Base-by-base conservation (phyloP, 2,329 filamentous ascomycete species). In the Paracoccidioides lutzii region DNA sequence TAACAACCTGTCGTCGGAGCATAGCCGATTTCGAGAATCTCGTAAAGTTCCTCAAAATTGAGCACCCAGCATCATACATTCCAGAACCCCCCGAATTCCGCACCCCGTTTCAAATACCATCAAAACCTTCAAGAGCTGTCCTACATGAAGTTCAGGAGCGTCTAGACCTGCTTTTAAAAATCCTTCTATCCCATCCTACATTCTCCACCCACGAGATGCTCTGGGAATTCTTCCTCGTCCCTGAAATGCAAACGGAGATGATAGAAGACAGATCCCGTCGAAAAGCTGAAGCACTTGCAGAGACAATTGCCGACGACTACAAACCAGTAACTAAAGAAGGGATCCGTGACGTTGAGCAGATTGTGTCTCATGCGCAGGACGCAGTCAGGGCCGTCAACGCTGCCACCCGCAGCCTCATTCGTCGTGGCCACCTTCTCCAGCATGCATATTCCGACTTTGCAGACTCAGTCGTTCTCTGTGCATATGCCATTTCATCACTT, bases 151-250 rank as follows among this genome's bases (percentile, higher is more conserved):
- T 90, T 53, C 94, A 98, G 67, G 75, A 89, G 46, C 83, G 86
- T 14, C 82, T 95, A 22, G 89, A 98, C 70, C 85, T 83, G 62
- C 96, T 97, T 64, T 74, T 98, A 62, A 88, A 88, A 61, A 88
- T 90, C 15, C 79, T 98, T 60, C 78, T 98, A 32, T 78, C 81
- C 7, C 93, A 98, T 66, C 87, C 91, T 3, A 97, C 93, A 0
- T 96, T 98, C 67, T 81, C 89, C 0, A 95, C 88, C 0, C 94
- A 98, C 66, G 93, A 98, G 73, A 89, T 97, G 80, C 79, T 98
- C 2, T 98, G 93, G 94, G 93, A 98, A 65, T 98, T 98, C 73
- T 95, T 98, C 71, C 79, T 98, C 0, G 90, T 98, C 10, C 93
- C 93, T 1, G 93, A 98, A 62, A 82, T 98, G 52, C 88, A 95